Base-by-base conservation (phyloP, 805 yeast genomes). In the Myxozyma monticola region DNA sequence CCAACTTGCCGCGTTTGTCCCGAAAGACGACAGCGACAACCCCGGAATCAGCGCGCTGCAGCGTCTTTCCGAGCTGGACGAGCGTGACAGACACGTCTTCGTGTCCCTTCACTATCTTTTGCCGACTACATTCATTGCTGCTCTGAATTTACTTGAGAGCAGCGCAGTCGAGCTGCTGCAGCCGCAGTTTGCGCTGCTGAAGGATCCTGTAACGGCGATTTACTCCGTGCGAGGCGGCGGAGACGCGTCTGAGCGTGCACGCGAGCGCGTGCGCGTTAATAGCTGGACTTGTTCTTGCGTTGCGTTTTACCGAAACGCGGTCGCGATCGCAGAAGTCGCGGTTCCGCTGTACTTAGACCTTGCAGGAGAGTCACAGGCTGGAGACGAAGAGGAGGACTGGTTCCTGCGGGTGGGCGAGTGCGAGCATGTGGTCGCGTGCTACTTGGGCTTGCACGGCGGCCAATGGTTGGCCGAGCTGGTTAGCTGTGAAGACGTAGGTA, bases 231-330 rank as follows among this genome's bases (percentile, higher is more conserved):
- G 12, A 28, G 14, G 14, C 31, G 9, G 12, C 12, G 9, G 12
- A 28, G 31, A 28, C 14, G 14, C 9, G 9, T 28, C 31, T 10
- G 24, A 9, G 7, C 22, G 3, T 22, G 18, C 29, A 15, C 21
- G 24, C 8, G 45, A 22, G n/a, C 36, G 34, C 21, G 50, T 49
- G n/a, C 39, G 42, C 41, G n/a, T 22, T 9, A 30, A 33, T 3
- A 21, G 42, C n/a, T 49, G 53, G 53, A 37, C 53, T 10, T 49
- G 54, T 25, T 28, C 46, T 6, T 49, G 54, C 31, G 31, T 22
- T 12, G 28, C 26, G 5, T 49, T 39, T 36, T 37, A 22, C 40
- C 26, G 28, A n/a, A 8, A 25, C 29, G 45, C 54, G 9, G 28
- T 31, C 42, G n/a, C 35, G 17, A 39, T 44, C 20, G 28, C 42